Conservation (phyloP, 2,329 filamentous ascomycete genomes). For the Teratosphaeriaceae sp. region DNA sequence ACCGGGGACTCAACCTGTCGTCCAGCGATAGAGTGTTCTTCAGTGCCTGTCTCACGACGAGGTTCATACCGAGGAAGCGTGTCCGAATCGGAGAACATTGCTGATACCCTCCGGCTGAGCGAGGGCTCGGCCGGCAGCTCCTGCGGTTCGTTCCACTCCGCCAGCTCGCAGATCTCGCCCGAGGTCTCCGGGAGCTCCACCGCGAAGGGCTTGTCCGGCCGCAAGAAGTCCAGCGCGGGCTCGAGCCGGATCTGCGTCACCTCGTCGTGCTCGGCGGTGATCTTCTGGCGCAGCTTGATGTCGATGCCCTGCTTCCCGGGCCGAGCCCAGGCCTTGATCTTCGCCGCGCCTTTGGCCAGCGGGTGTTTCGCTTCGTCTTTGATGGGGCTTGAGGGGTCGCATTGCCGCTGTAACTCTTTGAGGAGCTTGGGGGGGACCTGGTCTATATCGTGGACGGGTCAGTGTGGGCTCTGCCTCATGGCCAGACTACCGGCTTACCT, state of each 20-base stretch:
- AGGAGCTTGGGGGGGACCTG: constrained; percentile 10
- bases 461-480: too few relatives aligned
- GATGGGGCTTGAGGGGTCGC: constrained; percentile 3
- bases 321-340: constrained; percentile 14
- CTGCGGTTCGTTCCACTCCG: constrained; percentile 4
- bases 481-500: too few relatives aligned
- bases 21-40: neutral
- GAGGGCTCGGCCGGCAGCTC: constrained; percentile 5
- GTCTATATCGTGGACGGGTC: too few relatives aligned
- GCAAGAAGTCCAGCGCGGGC: constrained; percentile 1
- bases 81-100: constrained; percentile 1
- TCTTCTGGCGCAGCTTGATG: constrained; percentile 10
- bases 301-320: constrained; percentile 13
- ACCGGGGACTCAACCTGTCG: too few relatives aligned
- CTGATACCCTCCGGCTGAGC: neutral
- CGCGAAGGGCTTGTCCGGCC: neutral
- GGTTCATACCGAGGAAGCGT: constrained; percentile 6
- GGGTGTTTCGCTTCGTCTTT: constrained; percentile 3
- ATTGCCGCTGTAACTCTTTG: constrained; percentile 10
- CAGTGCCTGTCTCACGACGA: neutral
- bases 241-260: constrained; percentile 11
- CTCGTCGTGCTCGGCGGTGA: constrained; percentile 9
- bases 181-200: constrained; percentile 3
- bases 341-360: constrained; percentile 12
- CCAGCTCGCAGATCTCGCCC: constrained; percentile 10